Conservation (phyloP, 805 yeast genomes). For the Torulaspora maleeae region DNA sequence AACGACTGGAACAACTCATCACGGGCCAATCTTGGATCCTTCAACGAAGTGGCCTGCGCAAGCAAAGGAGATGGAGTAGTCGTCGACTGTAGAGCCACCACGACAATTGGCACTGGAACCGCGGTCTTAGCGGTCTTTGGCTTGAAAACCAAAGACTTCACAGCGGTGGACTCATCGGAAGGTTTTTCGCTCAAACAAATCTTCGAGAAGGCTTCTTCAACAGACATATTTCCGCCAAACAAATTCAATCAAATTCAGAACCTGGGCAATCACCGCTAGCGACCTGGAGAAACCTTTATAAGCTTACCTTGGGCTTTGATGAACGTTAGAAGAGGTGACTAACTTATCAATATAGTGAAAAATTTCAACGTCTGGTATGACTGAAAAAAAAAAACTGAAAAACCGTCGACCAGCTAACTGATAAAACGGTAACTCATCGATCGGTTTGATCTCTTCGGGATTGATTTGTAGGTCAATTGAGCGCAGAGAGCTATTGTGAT, state of each 20-base stretch:
- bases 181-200: slow-evolving; percentile 51
- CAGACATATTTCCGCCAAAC: slow-evolving; percentile 44
- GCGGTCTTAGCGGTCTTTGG: slow-evolving; percentile 86
- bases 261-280: neutral
- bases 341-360: neutral
- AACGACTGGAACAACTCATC: slow-evolving; percentile 69
- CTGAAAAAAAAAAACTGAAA: slow-evolving; percentile 3
- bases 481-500: neutral
- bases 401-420: neutral
- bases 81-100: slow-evolving; percentile 68
- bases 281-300: neutral
- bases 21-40: slow-evolving; percentile 85
- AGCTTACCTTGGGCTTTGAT: neutral
- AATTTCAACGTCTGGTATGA: slow-evolving; percentile 5
- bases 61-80: slow-evolving; percentile 61
- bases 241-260: neutral
- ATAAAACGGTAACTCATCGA: no score
- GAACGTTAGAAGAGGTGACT: neutral
- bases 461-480: neutral
- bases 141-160: slow-evolving; percentile 80
- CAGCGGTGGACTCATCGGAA: slow-evolving; percentile 47
- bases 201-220: slow-evolving; percentile 63
- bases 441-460: no score
- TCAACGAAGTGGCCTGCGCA: slow-evolving; percentile 63
- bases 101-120: slow-evolving; percentile 71